These are phyloP conservation scores for Puccinia sorghi DNA, from an alignment of 1,284 basidiomycete species.

Conservation along the genomic window DNA sequence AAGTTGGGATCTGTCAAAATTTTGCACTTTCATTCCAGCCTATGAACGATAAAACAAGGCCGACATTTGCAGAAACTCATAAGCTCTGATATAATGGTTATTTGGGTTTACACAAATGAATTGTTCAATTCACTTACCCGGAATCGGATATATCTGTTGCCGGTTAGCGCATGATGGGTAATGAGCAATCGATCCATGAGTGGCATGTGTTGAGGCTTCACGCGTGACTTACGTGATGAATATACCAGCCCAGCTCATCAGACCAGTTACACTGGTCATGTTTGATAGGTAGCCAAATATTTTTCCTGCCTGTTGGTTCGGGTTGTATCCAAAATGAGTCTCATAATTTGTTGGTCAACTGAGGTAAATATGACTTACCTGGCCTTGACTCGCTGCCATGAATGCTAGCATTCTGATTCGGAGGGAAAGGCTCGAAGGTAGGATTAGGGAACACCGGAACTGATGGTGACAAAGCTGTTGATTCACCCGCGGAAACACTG, in stretches of 20 bases:
- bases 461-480: background rate
- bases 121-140: conserved; percentile 20
- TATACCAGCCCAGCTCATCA: conserved; percentile 83
- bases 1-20: conserved; percentile 67
- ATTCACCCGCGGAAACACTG: background rate
- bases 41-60: conserved; percentile 58
- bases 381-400: conserved; percentile 58
- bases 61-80: background rate
- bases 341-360: conserved; percentile 66
- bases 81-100: background rate
- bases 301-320: conserved; percentile 27
- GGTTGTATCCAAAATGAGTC: too few species aligned
- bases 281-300: conserved; percentile 43
- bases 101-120: background rate
- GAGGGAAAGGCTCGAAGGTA: background rate
- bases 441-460: background rate
- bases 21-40: conserved; percentile 72
- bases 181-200: background rate
- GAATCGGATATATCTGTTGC: conserved; percentile 48
- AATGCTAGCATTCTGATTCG: conserved; percentile 65
- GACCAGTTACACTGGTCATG: conserved; percentile 60
- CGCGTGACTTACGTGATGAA: conserved; percentile 64
- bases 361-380: conserved; percentile 69
- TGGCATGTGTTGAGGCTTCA: conserved; percentile 65
- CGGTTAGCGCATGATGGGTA: background rate